phyloP scores from a whole-genome alignment of 202 grass and related monocot species.

The Brachypodium distachyon region DNA sequence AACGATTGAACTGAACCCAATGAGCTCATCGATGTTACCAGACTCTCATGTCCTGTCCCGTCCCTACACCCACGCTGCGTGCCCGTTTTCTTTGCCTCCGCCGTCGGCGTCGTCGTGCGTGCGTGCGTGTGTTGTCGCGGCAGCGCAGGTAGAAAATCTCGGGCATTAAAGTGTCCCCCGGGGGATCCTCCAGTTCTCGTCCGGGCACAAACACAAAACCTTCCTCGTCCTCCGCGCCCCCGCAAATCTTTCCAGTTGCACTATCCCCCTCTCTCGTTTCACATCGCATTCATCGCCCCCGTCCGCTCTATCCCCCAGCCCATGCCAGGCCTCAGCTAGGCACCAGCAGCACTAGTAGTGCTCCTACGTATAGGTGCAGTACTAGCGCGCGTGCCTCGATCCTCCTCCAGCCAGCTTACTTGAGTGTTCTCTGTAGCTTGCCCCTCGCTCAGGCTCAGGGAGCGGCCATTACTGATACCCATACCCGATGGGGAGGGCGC shows the following conservation, averaged over 20 bases:
- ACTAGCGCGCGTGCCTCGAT: not conserved
- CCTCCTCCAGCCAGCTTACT: not conserved
- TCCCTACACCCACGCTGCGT: not conserved
- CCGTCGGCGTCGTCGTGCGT: conserved; percentile 7
- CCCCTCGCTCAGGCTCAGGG: too few species aligned
- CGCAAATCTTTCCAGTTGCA: conserved; percentile 8
- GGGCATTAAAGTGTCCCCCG: conserved; percentile 28
- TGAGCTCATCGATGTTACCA: not conserved
- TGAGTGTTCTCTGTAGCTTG: not conserved
- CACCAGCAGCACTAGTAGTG: too few species aligned
- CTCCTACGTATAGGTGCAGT: not conserved
- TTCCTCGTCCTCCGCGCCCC: conserved; percentile 25
- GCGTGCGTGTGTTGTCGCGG: too few species aligned
- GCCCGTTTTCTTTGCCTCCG: not conserved
- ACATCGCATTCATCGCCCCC: conserved; percentile 7
- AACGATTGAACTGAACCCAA: not conserved
- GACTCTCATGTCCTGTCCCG: too few species aligned
- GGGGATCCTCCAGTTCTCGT: conserved; percentile 40
- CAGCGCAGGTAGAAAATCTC: conserved; percentile 32
- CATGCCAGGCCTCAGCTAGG: too few species aligned
- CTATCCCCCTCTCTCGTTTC: not conserved
- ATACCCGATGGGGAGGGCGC: conserved; percentile 78
- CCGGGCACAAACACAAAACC: conserved; percentile 33
- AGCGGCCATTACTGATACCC: too few species aligned
- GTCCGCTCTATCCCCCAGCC: not conserved